A percentile compares a stretch with the other conserved stretches of the same genome.
Evolutionary conservation across 1,284 basidiomycete genomes (phyloP).

Genomic region (Naganishia sp.): DNA sequence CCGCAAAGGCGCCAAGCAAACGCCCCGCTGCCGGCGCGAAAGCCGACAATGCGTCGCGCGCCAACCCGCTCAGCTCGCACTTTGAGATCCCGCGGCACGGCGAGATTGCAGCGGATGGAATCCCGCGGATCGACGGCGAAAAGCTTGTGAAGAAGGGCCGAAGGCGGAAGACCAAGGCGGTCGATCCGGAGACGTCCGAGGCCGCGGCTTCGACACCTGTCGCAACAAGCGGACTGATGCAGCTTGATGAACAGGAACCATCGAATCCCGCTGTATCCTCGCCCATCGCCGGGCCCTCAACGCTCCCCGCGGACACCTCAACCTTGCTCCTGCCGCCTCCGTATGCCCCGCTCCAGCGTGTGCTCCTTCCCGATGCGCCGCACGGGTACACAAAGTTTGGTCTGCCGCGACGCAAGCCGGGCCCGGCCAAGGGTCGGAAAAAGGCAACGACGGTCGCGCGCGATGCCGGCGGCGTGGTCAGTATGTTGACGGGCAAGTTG

Average conservation of each 20-base stretch:
- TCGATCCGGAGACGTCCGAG: not conserved
- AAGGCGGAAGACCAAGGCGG: constrained; percentile 4
- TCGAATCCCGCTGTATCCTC: not conserved
- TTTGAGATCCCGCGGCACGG: constrained; percentile 13
- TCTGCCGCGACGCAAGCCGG: constrained; percentile 15
- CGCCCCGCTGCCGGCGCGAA: not conserved
- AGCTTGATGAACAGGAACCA: not conserved
- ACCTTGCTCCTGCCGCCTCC: not conserved
- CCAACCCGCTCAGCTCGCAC: constrained; percentile 14
- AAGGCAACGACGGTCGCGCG: constrained; percentile 1
- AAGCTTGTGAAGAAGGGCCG: not conserved
- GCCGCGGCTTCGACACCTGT: not conserved
- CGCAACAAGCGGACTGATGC: not conserved
- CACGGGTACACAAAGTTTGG: constrained; percentile 27
- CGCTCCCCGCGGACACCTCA: not conserved
- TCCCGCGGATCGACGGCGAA: constrained; percentile 19
- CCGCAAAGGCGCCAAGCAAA: not conserved
- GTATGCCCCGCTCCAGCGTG: not conserved
- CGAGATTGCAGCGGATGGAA: constrained; percentile 14
- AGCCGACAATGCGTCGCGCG: not conserved
- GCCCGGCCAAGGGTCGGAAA: constrained; percentile 11
- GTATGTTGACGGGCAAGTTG: constrained; percentile 15
- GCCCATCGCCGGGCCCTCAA: not conserved
- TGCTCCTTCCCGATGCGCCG: constrained; percentile 25
- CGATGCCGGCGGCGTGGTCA: not conserved